Evolutionary conservation across 306 rosid genomes (phyloP).

Genomic region (Senna tora): DNA sequence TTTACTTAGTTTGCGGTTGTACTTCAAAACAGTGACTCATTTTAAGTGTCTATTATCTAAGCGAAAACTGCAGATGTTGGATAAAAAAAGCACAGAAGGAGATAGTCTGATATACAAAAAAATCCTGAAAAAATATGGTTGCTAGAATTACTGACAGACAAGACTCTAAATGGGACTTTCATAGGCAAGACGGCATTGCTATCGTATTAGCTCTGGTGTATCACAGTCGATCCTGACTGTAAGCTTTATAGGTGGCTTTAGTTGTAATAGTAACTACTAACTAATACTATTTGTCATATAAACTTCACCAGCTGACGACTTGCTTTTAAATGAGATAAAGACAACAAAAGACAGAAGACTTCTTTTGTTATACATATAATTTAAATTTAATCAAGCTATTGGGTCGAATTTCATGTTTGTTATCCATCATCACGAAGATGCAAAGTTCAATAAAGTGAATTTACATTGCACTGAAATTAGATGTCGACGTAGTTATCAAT

Average conservation of each 20-base stretch:
- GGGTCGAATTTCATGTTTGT: conserved; percentile 13
- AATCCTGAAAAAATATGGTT: neutral
- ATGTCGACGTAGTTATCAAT: too few species aligned
- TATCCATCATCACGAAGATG: neutral
- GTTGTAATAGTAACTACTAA: neutral
- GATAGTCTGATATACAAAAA: conserved; percentile 12
- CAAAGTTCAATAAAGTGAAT: too few species aligned
- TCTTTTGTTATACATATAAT: too few species aligned
- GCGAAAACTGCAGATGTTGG: neutral
- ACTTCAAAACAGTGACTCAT: too few species aligned
- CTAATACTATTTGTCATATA: neutral
- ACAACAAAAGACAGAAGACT: too few species aligned
- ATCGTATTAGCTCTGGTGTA: neutral
- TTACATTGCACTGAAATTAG: too few species aligned
- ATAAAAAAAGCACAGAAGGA: neutral
- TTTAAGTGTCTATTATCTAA: neutral
- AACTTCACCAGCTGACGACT: neutral
- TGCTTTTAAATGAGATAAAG: too few species aligned
- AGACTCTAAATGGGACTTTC: too few species aligned
- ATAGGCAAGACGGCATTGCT: neutral
- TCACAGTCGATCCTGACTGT: neutral
- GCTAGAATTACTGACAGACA: too few species aligned
- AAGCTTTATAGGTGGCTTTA: neutral
- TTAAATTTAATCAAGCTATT: conserved; percentile 20
- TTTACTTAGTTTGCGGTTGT: too few species aligned